Conservation (phyloP, 106 monocot species). For the Narthecium ossifragum region DNA sequence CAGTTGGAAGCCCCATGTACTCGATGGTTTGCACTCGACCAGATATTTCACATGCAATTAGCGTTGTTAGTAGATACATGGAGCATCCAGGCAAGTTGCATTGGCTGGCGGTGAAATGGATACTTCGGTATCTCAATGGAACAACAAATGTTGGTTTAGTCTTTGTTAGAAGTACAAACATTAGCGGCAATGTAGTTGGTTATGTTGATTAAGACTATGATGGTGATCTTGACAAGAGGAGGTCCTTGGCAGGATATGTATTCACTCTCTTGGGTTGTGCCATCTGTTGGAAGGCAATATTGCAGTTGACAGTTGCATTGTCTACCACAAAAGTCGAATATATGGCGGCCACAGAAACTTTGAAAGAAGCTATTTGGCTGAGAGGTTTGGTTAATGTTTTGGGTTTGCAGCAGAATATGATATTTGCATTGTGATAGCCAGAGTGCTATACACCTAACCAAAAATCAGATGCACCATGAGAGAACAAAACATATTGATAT, state of each 20-base stretch:
- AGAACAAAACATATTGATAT: conserved; percentile 11
- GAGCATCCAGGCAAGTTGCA: neutral
- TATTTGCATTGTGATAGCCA: conserved; percentile 11
- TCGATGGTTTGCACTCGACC: neutral
- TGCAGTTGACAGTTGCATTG: neutral
- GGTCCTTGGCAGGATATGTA: conserved; percentile 4
- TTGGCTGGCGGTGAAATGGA: neutral
- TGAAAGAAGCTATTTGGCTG: conserved; percentile 14
- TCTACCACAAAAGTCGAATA: conserved; percentile 1
- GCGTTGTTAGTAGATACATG: conserved; percentile 4
- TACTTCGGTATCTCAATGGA: neutral
- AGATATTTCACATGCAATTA: neutral
- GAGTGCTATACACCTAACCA: neutral
- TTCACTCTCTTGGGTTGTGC: conserved; percentile 3
- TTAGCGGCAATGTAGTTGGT: neutral
- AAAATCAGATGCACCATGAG: conserved; percentile 14
- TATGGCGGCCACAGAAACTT: conserved; percentile 5
- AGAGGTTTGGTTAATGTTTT: neutral
- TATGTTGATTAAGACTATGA: neutral
- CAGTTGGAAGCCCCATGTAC: neutral
- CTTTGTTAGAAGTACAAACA: neutral
- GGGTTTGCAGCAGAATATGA: too few relatives aligned
- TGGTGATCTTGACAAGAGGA: conserved; percentile 3
- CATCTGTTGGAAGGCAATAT: conserved; percentile 10
- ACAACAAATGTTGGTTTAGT: neutral